These are phyloP conservation scores for Colletotrichum shisoi DNA, from an alignment of 2,329 filamentous ascomycete genomes.

Conservation along the genomic window DNA sequence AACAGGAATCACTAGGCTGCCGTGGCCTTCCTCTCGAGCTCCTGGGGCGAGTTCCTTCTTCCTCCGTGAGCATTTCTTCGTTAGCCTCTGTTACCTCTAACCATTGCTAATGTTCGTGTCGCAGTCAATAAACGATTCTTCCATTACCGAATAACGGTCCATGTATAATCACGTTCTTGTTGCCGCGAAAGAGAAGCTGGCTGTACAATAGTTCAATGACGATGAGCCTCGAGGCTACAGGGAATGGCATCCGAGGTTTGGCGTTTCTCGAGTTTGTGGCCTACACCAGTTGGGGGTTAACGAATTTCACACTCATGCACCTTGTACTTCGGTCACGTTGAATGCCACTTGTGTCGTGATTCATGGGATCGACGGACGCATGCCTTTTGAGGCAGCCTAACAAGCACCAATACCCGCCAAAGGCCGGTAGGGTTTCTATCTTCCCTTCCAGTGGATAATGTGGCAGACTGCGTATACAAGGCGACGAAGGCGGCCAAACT, in stretches of 20 bases:
- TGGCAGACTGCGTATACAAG: neutral
- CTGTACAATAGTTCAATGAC: slow-evolving; percentile 39
- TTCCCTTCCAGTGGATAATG: neutral
- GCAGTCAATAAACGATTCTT: slow-evolving; percentile 34
- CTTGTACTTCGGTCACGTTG: neutral
- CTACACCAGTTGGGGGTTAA: slow-evolving; percentile 13
- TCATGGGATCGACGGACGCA: neutral
- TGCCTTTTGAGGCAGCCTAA: neutral
- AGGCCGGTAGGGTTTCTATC: neutral
- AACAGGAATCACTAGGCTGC: slow-evolving; percentile 58
- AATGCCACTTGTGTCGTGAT: neutral
- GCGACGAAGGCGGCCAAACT: neutral
- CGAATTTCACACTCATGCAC: slow-evolving; percentile 27
- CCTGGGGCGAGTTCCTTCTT: slow-evolving; percentile 72
- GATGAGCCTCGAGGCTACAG: slow-evolving; percentile 25
- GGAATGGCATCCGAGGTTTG: slow-evolving; percentile 26
- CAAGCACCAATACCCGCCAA: neutral
- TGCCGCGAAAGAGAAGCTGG: slow-evolving; percentile 31
- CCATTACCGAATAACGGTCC: slow-evolving; percentile 21
- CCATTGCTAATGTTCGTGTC: neutral
- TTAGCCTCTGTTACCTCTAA: neutral
- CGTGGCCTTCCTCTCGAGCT: slow-evolving; percentile 72
- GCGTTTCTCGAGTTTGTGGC: slow-evolving; percentile 15
- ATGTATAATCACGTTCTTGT: slow-evolving; percentile 36
- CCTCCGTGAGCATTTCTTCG: slow-evolving; percentile 61